Evolutionary conservation across 169 alveolate genomes (phyloP).

Genomic region (Cryptosporidium viatorum): DNA sequence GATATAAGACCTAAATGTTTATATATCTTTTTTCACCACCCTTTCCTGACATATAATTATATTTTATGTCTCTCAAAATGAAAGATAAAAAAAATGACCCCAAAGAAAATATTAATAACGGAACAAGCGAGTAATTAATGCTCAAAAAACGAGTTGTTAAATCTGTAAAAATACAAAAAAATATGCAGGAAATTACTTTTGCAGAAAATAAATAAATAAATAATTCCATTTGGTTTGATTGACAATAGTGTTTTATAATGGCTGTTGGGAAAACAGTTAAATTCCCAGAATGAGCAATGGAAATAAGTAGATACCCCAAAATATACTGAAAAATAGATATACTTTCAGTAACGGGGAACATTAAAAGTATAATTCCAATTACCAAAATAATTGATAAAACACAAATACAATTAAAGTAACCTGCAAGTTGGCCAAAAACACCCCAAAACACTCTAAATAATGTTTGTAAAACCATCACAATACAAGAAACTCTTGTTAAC

Average conservation of each 20-base stretch:
- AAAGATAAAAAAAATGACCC: constrained; percentile 62
- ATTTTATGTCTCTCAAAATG: constrained; percentile 32
- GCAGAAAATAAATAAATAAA: constrained; percentile 49
- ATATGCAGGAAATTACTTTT: constrained; percentile 31
- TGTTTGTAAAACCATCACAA: constrained; percentile 20
- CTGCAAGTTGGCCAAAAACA: constrained; percentile 31
- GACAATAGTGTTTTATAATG: neutral
- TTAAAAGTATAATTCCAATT: constrained; percentile 16
- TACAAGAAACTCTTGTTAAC: constrained; percentile 46
- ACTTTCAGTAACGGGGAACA: constrained; percentile 44
- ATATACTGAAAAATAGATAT: constrained; percentile 21
- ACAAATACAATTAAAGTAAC: constrained; percentile 46
- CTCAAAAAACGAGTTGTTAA: constrained; percentile 1
- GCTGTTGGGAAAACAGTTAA: constrained; percentile 43
- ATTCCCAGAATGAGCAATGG: constrained; percentile 71
- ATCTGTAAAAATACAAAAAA: constrained; percentile 43
- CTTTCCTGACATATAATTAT: neutral
- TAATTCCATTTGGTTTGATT: neutral
- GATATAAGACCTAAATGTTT: neutral
- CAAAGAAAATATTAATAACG: constrained; percentile 46
- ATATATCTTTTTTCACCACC: neutral
- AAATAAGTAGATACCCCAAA: constrained; percentile 39
- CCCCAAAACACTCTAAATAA: constrained; percentile 58
- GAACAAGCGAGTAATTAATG: constrained; percentile 37
- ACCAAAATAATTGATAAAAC: constrained; percentile 24